Base-by-base conservation (phyloP, 1,139 yeast genomes). In the Tardiomyces depauwii region DNA sequence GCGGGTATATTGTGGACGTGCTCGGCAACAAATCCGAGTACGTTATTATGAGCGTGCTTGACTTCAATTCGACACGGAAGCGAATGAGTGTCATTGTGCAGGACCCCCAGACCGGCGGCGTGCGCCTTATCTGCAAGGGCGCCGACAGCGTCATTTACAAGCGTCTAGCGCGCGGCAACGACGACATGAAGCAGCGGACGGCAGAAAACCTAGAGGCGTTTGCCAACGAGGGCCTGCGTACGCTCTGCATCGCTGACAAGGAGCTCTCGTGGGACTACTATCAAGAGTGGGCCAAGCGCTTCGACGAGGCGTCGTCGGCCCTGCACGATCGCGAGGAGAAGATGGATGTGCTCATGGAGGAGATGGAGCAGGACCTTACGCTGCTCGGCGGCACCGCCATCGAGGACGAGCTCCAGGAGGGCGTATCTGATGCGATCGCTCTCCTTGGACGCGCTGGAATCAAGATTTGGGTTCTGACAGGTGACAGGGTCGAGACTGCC, bases 401-500 rank as follows among this genome's bases (percentile, higher is more conserved):
- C 64, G 97, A 89, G 64, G 97, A 89, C 68, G 74, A 95, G 60
- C 72, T 89, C 49, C 97, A 89, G 67, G 85, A 80, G 48, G 96
- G 96, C 63, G 96, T 89, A 21, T 96, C 96, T 1, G 95, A 86
- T 55, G 76, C 96, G 4, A 89, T 89, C 63, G 81, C 86, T 9
- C 67, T 83, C 40, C 73, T 89, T 47, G 84, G 82, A 9, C 74
- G 78, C 53, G 96, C 96, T 7, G 96, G 97, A 59, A 83, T 89
- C 54, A 89, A 89, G 64, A 70, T 89, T 45, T 89, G 97, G 97
- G 96, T 89, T 41, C 72, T 89, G 49, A 89, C 97, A 14, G 97
- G 97, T 63, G 97, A 89, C 65, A 83, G 88, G 66, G 88, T 89
- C 44, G 97, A 89, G 66, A 89, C 97, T 39, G 97, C 97, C 12